Conservation (phyloP, 1,139 yeast species). For the Hansenula anomala region DNA sequence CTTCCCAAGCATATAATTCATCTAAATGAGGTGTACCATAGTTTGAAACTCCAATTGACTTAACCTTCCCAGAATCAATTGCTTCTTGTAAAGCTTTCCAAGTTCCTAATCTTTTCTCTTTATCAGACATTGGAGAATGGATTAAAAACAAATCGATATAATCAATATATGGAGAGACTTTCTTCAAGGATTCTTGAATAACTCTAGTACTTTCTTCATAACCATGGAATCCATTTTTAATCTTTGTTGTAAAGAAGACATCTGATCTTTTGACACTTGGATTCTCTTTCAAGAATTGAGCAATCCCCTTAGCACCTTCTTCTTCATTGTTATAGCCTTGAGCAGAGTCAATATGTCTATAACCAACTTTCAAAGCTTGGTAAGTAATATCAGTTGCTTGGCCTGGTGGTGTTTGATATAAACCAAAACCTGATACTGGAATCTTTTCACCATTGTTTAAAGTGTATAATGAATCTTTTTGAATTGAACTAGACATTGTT, state of each 20-base stretch:
- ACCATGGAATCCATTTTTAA: constrained; percentile 34
- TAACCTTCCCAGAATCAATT: constrained; percentile 28
- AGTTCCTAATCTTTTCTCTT: constrained; percentile 34
- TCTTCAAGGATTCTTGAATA: constrained; percentile 42
- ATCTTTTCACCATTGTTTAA: constrained; percentile 22
- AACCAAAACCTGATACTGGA: constrained; percentile 10
- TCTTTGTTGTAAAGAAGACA: constrained; percentile 32
- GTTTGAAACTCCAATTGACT: constrained; percentile 41
- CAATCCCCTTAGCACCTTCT: constrained; percentile 36
- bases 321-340: constrained; percentile 37
- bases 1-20: constrained; percentile 32
- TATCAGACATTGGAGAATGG: constrained; percentile 35
- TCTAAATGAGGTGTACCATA: constrained; percentile 35
- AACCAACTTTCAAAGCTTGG: constrained; percentile 43
- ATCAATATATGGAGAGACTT: constrained; percentile 37
- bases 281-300: constrained; percentile 38
- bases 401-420: constrained; percentile 10
- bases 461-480: constrained; percentile 2
- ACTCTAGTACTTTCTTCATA: constrained; percentile 52
- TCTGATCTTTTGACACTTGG: constrained; percentile 39
- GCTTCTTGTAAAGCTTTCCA: constrained; percentile 42
- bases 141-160: constrained; percentile 39
- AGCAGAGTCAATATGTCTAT: constrained; percentile 47
- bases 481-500: background rate
- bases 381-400: constrained; percentile 23